phyloP scores from a whole-genome alignment of 768 basidiomycete genomes.

The Tricholoma bakamatsutake region DNA sequence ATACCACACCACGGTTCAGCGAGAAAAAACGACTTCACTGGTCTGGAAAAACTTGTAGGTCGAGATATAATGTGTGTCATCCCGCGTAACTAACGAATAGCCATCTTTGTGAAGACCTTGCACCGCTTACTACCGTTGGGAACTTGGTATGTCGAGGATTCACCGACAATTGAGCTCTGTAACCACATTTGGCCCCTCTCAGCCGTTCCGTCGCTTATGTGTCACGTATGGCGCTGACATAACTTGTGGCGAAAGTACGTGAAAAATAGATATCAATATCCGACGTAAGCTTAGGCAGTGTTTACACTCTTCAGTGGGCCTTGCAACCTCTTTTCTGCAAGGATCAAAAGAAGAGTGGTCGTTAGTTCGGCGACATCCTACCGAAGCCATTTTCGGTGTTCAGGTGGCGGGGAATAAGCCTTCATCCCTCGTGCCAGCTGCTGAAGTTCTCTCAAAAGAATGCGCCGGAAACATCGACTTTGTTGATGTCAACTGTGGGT shows the following conservation, averaged over 20 bases:
- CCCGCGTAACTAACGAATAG: background rate
- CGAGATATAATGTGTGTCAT: background rate
- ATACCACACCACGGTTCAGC: constrained; percentile 59
- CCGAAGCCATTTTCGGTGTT: constrained; percentile 83
- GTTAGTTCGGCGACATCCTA: constrained; percentile 81
- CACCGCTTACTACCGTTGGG: constrained; percentile 90
- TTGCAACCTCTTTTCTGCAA: constrained; percentile 83
- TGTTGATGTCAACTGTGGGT: constrained; percentile 93
- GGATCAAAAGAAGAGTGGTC: constrained; percentile 97
- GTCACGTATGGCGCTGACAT: constrained; percentile 87
- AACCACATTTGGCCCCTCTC: background rate
- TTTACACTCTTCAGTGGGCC: constrained; percentile 56
- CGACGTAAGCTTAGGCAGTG: background rate
- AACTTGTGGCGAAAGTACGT: constrained; percentile 87
- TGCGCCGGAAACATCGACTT: constrained; percentile 71
- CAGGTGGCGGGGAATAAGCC: constrained; percentile 92
- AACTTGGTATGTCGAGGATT: constrained; percentile 59
- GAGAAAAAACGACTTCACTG: constrained; percentile 90
- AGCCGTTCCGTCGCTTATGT: constrained; percentile 93
- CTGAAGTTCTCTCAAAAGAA: constrained; percentile 75
- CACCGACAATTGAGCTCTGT: background rate
- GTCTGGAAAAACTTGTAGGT: constrained; percentile 79
- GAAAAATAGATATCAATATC: background rate
- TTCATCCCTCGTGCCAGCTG: constrained; percentile 66
- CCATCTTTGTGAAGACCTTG: constrained; percentile 24